These are phyloP conservation scores for Spathaspora girioi DNA, from an alignment of 805 yeast genomes.

Conservation along the genomic window DNA sequence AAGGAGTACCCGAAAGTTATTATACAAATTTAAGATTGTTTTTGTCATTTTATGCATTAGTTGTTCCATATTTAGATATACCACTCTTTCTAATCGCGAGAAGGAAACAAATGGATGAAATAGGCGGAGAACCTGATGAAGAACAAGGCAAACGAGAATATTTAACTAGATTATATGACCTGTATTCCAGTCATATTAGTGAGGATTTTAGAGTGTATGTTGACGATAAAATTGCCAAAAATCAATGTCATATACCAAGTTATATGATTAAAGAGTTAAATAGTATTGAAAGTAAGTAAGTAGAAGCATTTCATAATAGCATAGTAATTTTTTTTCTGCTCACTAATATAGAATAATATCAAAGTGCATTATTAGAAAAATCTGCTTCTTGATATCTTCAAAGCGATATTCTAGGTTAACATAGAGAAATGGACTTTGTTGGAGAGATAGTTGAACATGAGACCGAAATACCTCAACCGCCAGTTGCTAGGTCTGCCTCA, in stretches of 20 bases:
- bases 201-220: conserved; percentile 10
- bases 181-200: conserved; percentile 7
- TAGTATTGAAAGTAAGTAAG: not conserved
- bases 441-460: conserved; percentile 74
- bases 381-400: not conserved
- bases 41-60: conserved; percentile 11
- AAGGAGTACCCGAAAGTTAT: conserved; percentile 8
- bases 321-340: not conserved
- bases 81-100: conserved; percentile 2
- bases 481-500: conserved; percentile 17
- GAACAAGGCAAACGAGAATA: not conserved
- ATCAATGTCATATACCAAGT: conserved; percentile 15
- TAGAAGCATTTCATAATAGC: not conserved
- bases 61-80: conserved; percentile 23
- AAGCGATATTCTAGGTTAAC: not conserved
- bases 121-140: not conserved
- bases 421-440: conserved; percentile 52
- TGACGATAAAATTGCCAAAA: conserved; percentile 11
- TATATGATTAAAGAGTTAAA: conserved; percentile 6
- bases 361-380: no score
- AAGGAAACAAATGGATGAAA: not conserved
- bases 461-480: conserved; percentile 30
- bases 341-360: not conserved
- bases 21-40: conserved; percentile 12
- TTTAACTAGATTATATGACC: not conserved